Evolutionary conservation across 805 yeast genomes (phyloP).

Genomic region (Wickerhamomyces tratensis): DNA sequence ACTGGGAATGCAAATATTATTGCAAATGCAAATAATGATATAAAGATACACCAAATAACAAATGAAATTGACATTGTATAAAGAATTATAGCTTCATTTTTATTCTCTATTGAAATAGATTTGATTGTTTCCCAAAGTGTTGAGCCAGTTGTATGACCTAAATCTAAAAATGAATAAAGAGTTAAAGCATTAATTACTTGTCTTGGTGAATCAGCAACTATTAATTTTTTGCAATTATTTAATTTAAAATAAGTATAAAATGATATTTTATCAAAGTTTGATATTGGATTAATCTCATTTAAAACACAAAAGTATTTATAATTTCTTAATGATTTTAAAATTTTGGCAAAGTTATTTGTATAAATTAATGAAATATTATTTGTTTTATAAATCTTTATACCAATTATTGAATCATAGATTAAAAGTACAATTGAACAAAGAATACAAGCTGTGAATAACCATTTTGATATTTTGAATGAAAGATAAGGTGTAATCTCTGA

Average conservation of each 20-base stretch:
- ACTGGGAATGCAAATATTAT: conserved; percentile 42
- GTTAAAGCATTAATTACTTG: conserved; percentile 79
- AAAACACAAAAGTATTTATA: conserved; percentile 68
- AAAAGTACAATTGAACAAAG: conserved; percentile 54
- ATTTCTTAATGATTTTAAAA: conserved; percentile 42
- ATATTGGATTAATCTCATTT: conserved; percentile 57
- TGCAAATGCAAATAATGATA: conserved; percentile 46
- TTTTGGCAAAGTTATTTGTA: conserved; percentile 54
- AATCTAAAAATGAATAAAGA: conserved; percentile 33
- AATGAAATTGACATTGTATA: conserved; percentile 72
- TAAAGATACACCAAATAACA: conserved; percentile 62
- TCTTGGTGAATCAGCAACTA: conserved; percentile 80
- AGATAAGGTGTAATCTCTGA: conserved; percentile 38
- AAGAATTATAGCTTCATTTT: conserved; percentile 59
- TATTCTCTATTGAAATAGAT: conserved; percentile 48
- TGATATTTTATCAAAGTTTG: conserved; percentile 56
- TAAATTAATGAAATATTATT: conserved; percentile 62
- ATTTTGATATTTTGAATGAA: conserved; percentile 42
- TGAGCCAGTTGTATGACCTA: conserved; percentile 19
- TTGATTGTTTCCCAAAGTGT: conserved; percentile 29
- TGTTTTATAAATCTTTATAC: conserved; percentile 46
- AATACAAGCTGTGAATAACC: conserved; percentile 80
- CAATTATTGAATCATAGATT: conserved; percentile 47
- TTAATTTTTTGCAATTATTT: conserved; percentile 49
- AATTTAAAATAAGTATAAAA: conserved; percentile 57